These are phyloP conservation scores for Pisolithus sp. DNA, from an alignment of 768 basidiomycete species.

Conservation along the genomic window DNA sequence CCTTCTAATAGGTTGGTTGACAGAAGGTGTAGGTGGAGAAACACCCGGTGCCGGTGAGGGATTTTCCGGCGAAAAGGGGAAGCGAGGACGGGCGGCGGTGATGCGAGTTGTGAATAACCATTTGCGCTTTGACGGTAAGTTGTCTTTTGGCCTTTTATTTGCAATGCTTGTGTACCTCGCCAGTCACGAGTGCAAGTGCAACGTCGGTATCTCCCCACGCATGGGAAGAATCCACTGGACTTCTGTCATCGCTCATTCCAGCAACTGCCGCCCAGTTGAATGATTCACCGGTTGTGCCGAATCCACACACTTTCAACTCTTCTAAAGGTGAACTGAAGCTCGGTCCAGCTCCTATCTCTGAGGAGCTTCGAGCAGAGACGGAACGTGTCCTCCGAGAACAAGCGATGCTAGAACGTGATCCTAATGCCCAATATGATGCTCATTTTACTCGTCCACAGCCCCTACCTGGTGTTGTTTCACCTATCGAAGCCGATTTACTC, in stretches of 20 bases:
- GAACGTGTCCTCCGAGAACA: constrained; percentile 77
- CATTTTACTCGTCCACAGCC: constrained; percentile 44
- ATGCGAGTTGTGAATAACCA: constrained; percentile 94
- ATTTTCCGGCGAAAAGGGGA: constrained; percentile 74
- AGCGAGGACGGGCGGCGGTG: constrained; percentile 81
- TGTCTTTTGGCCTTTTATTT: background rate
- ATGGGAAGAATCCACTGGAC: constrained; percentile 85
- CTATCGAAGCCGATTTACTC: constrained; percentile 63
- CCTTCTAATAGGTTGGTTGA: constrained; percentile 91
- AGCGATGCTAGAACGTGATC: constrained; percentile 67
- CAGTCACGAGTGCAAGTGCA: constrained; percentile 69
- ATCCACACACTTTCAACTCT: constrained; percentile 68
- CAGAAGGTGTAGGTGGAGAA: constrained; percentile 85
- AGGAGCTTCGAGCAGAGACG: constrained; percentile 76
- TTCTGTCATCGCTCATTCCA: constrained; percentile 72
- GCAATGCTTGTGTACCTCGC: constrained; percentile 16
- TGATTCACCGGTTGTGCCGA: constrained; percentile 37
- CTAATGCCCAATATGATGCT: constrained; percentile 58
- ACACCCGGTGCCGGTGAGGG: constrained; percentile 74
- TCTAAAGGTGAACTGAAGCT: constrained; percentile 78
- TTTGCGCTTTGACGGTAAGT: constrained; percentile 80
- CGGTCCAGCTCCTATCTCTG: constrained; percentile 71
- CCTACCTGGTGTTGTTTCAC: constrained; percentile 53
- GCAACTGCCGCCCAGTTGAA: constrained; percentile 44
- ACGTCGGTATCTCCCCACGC: constrained; percentile 54